These are phyloP conservation scores for Monosporozyma unispora DNA, from an alignment of 805 yeast species.

Conservation along the genomic window DNA sequence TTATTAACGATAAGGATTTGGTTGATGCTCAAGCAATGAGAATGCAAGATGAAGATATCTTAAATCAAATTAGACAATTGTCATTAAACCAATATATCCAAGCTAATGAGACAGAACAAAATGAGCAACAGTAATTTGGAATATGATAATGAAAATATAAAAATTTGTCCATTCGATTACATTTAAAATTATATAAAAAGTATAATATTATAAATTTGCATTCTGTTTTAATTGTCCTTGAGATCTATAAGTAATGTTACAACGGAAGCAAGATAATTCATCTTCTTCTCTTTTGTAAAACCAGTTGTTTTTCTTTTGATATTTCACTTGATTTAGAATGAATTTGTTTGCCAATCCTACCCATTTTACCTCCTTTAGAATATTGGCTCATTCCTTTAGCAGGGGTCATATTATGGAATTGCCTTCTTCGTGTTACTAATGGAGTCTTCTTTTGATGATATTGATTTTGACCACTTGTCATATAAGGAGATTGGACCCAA, in stretches of 20 bases:
- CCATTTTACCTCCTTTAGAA: constrained; percentile 1
- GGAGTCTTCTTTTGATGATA: constrained; percentile 7
- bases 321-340: not conserved
- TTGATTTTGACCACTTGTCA: not conserved
- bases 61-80: constrained; percentile 26
- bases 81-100: constrained; percentile 26
- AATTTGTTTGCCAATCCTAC: not conserved
- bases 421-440: constrained; percentile 4
- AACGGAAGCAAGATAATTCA: too few species aligned
- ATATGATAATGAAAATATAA: not conserved
- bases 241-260: too few species aligned
- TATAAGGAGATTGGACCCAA: constrained; percentile 9
- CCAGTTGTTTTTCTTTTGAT: not conserved
- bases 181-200: not conserved
- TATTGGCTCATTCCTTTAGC: not conserved
- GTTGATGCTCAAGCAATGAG: constrained; percentile 18
- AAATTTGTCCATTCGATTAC: not conserved
- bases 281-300: not conserved
- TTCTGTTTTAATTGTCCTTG: not conserved
- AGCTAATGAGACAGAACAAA: constrained; percentile 14
- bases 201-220: not conserved
- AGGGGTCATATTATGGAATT: constrained; percentile 3
- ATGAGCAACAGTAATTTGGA: not conserved
- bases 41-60: constrained; percentile 28
- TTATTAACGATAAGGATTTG: constrained; percentile 27